Evolutionary conservation across 225 moss, liverwort and hornwort species (phyloP).

Genomic region (Pseudisothecium myosuroides): DNA sequence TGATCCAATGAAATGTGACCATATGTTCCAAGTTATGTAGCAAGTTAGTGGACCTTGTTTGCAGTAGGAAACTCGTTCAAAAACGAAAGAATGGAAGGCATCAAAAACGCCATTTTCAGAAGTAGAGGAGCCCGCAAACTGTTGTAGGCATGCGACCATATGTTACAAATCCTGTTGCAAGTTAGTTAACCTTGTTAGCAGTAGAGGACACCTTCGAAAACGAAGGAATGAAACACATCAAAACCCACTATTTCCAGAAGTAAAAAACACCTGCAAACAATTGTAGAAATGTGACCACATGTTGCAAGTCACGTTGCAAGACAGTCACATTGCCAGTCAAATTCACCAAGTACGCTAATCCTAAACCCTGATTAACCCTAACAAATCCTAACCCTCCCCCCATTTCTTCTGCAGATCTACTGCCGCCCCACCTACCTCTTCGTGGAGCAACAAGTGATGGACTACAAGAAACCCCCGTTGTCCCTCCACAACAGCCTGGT

Average conservation of each 20-base stretch:
- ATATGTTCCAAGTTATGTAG: background rate
- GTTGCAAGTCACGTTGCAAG: background rate
- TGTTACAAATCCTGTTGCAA: background rate
- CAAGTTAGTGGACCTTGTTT: background rate
- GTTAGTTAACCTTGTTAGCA: background rate
- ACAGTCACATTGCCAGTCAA: background rate
- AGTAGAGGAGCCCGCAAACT: background rate
- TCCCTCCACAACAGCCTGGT: slow-evolving; percentile 1
- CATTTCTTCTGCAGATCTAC: slow-evolving; percentile 29
- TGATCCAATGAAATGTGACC: background rate
- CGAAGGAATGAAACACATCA: background rate
- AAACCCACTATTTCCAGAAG: background rate
- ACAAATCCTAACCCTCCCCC: too few relatives aligned
- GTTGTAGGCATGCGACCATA: background rate
- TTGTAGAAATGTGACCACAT: background rate
- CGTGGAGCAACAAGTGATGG: slow-evolving; percentile 19
- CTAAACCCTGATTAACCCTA: background rate
- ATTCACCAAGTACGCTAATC: background rate
- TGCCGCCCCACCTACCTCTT: slow-evolving; percentile 56
- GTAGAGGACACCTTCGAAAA: background rate
- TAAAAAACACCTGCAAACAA: background rate
- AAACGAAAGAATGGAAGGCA: background rate
- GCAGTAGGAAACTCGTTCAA: background rate
- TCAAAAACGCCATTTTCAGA: background rate
- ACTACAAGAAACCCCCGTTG: slow-evolving; percentile 3